Conservation (phyloP, 2,329 filamentous ascomycete genomes). For the Ceratocystiopsis sp. region DNA sequence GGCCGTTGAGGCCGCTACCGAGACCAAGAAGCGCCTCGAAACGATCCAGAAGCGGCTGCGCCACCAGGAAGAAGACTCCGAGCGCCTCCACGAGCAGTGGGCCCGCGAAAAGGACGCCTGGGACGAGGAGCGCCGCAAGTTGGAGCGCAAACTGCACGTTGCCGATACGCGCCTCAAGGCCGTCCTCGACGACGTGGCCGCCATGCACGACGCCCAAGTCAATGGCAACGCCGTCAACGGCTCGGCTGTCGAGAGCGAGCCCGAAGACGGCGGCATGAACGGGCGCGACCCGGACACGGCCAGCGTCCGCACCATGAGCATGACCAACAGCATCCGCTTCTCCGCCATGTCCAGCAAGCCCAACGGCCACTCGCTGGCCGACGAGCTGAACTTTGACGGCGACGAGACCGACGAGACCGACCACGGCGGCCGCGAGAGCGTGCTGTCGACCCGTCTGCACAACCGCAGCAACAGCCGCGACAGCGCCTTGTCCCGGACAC, state of each 20-base stretch:
- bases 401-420: conserved; percentile 59
- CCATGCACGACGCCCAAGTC: conserved; percentile 41
- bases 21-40: conserved; percentile 65
- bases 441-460: conserved; percentile 34
- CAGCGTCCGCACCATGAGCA: conserved; percentile 59
- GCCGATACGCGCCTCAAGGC: conserved; percentile 72
- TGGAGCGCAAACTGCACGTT: conserved; percentile 78
- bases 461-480: conserved; percentile 40
- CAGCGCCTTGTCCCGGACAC: conserved; percentile 31
- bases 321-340: conserved; percentile 55
- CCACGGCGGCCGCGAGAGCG: conserved; percentile 50
- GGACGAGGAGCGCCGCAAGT: conserved; percentile 65
- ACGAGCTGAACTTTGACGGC: conserved; percentile 77
- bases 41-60: conserved; percentile 59
- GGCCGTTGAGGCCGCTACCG: conserved; percentile 52
- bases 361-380: conserved; percentile 64
- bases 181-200: conserved; percentile 72
- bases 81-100: conserved; percentile 65
- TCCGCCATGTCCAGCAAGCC: conserved; percentile 35
- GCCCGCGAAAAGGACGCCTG: conserved; percentile 68
- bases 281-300: conserved; percentile 51
- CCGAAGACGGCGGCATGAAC: conserved; percentile 29
- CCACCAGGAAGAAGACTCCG: conserved; percentile 66
- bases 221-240: conserved; percentile 15
- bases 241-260: conserved; percentile 28